phyloP scores from a whole-genome alignment of 768 basidiomycete genomes.

The Pleurotus tuber-regium region DNA sequence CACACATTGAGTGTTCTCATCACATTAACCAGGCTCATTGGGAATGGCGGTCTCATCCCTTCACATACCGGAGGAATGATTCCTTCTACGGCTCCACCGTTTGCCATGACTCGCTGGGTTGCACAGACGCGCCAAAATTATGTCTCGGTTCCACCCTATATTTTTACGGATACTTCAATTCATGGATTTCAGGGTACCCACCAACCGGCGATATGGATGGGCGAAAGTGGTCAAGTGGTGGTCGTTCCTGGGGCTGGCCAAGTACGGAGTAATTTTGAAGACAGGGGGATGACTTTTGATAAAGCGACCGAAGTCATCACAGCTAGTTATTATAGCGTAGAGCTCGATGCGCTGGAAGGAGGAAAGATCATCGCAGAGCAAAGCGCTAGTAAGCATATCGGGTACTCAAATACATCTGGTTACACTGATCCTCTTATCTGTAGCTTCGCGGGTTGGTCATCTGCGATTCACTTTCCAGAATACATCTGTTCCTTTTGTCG shows the following conservation, averaged over 20 bases:
- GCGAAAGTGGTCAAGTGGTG: conserved; percentile 47
- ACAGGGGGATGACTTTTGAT: conserved; percentile 53
- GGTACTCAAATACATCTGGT: background rate
- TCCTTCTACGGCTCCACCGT: conserved; percentile 54
- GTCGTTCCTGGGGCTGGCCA: conserved; percentile 39
- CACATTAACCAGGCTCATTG: conserved; percentile 32
- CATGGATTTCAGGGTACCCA: conserved; percentile 64
- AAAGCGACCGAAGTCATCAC: conserved; percentile 51
- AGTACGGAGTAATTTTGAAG: conserved; percentile 53
- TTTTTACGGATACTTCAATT: conserved; percentile 37
- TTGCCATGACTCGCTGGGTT: conserved; percentile 68
- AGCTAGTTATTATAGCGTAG: conserved; percentile 56
- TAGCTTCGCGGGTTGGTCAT: conserved; percentile 76
- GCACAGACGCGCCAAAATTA: conserved; percentile 59
- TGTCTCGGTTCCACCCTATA: conserved; percentile 52
- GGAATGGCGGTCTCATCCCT: conserved; percentile 50
- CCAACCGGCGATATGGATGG: conserved; percentile 71
- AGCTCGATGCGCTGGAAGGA: conserved; percentile 49
- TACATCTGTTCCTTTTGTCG: conserved; percentile 47
- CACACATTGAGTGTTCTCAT: background rate
- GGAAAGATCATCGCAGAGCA: conserved; percentile 56
- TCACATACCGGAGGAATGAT: conserved; percentile 58
- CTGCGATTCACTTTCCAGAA: conserved; percentile 62
- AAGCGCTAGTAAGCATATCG: conserved; percentile 50
- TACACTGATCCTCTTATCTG: conserved; percentile 1